A percentile compares a stretch with the other conserved stretches of the same genome.
Conservation (phyloP, 495 filamentous ascomycete genomes). For the Talaromyces stipitatus region DNA sequence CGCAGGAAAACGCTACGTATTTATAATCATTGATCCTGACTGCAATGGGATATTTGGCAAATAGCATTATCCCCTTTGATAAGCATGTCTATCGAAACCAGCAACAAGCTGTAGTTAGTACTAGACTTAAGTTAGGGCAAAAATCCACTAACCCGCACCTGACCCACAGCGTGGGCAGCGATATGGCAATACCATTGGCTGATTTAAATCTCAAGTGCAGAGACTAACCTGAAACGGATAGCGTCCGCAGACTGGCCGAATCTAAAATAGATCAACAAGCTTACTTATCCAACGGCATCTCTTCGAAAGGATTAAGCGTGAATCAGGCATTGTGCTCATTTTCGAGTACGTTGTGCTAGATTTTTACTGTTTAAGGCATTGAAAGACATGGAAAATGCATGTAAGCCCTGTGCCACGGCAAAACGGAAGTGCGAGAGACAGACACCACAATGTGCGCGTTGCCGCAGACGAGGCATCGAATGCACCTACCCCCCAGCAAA, state of each 20-base stretch:
- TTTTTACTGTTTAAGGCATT: not conserved
- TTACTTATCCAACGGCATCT: not conserved
- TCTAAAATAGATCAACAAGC: not conserved
- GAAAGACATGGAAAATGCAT: not conserved
- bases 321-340: not conserved
- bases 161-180: not conserved
- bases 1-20: too few relatives aligned
- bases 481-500: not conserved
- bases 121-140: too few relatives aligned
- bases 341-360: not conserved
- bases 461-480: not conserved
- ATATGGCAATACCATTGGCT: not conserved
- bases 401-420: not conserved
- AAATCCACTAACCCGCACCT: not conserved
- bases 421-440: conserved; percentile 13
- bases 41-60: too few relatives aligned
- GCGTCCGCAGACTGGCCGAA: not conserved
- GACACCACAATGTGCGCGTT: not conserved
- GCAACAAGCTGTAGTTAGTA: too few relatives aligned
- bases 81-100: too few relatives aligned
- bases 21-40: too few relatives aligned
- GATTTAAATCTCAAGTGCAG: not conserved
- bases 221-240: not conserved
- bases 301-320: not conserved
- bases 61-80: too few relatives aligned